Percentiles rank a stretch among this genome's conserved stretches.
These are phyloP conservation scores for Gossypium aridum DNA, from an alignment of 441 rosid species.

Conservation along the genomic window DNA sequence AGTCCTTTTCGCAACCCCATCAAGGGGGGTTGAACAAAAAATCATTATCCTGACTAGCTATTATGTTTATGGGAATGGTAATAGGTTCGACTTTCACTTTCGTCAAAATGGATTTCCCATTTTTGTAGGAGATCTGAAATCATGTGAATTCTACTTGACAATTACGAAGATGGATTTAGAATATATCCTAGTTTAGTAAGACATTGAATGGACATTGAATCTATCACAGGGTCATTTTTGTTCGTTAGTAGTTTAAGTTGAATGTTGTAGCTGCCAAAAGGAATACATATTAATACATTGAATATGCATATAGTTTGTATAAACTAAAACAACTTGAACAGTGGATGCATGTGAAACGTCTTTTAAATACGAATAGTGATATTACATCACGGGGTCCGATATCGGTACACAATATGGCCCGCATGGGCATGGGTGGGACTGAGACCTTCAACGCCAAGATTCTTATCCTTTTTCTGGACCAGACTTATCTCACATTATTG, in stretches of 20 bases:
- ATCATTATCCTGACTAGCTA: too few relatives aligned
- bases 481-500: background rate
- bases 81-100: background rate
- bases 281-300: background rate
- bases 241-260: background rate
- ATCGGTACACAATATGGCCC: background rate
- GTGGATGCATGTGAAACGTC: background rate
- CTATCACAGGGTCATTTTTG: background rate
- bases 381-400: background rate
- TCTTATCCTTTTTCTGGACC: background rate
- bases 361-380: background rate
- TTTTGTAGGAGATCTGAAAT: background rate
- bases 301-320: background rate
- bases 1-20: too few relatives aligned
- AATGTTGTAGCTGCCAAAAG: background rate
- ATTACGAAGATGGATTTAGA: background rate
- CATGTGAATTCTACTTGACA: background rate
- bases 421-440: background rate
- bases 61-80: background rate
- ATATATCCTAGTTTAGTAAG: background rate
- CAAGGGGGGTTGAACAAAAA: too few relatives aligned
- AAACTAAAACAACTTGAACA: too few relatives aligned
- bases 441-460: background rate
- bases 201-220: background rate
- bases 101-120: background rate